These are phyloP conservation scores for Chaetothyriales sp. DNA, from an alignment of 2,329 filamentous ascomycete genomes.

Conservation along the genomic window DNA sequence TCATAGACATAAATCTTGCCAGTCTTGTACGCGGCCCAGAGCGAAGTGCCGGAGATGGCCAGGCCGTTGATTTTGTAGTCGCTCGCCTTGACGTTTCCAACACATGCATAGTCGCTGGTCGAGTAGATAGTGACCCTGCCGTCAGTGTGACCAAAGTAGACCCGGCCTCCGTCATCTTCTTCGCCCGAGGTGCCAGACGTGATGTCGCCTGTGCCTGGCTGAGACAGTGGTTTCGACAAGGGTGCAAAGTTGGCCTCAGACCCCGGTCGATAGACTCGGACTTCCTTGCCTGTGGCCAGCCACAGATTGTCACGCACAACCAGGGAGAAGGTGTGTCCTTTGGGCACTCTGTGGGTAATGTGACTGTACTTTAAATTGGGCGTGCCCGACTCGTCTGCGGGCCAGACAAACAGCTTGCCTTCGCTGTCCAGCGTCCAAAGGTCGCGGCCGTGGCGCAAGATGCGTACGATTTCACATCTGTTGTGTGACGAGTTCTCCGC, in stretches of 20 bases:
- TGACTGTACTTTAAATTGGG: slow-evolving; percentile 64
- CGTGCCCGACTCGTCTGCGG: slow-evolving; percentile 56
- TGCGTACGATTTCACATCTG: slow-evolving; percentile 65
- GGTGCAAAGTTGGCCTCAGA: slow-evolving; percentile 50
- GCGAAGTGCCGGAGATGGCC: slow-evolving; percentile 61
- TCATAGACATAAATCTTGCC: slow-evolving; percentile 93
- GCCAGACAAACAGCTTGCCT: slow-evolving; percentile 78
- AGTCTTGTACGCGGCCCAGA: slow-evolving; percentile 93
- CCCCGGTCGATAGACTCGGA: slow-evolving; percentile 69
- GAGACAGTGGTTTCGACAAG: slow-evolving; percentile 45
- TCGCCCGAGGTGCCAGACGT: slow-evolving; percentile 68
- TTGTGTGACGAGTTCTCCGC: slow-evolving; percentile 60
- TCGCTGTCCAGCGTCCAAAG: slow-evolving; percentile 91
- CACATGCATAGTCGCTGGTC: slow-evolving; percentile 57
- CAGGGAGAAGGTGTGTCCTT: slow-evolving; percentile 76
- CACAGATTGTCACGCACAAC: slow-evolving; percentile 74
- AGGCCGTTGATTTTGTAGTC: slow-evolving; percentile 90
- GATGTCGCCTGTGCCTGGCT: slow-evolving; percentile 68
- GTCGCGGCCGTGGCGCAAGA: slow-evolving; percentile 74
- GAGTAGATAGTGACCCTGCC: slow-evolving; percentile 94
- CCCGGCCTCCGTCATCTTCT: slow-evolving; percentile 58
- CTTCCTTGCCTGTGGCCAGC: slow-evolving; percentile 75
- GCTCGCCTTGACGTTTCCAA: slow-evolving; percentile 74
- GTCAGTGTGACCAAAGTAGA: slow-evolving; percentile 84
- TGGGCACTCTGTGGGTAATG: slow-evolving; percentile 63